Evolutionary conservation across 2,329 filamentous ascomycete species (phyloP).

Genomic region (Botrytis elliptica): DNA sequence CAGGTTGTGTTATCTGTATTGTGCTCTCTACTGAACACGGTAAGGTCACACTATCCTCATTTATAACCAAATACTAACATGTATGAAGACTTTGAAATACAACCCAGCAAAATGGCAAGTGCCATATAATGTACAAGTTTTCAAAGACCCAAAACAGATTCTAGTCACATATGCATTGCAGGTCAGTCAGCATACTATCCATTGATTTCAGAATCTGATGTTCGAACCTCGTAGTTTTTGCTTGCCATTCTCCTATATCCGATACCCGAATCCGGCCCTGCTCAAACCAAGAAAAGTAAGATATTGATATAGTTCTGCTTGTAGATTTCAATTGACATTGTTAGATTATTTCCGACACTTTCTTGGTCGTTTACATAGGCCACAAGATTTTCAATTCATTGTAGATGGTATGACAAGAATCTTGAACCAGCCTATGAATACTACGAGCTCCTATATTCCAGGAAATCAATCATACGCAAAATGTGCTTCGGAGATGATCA

Average conservation of each 20-base stretch:
- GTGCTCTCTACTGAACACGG: slow-evolving; percentile 92
- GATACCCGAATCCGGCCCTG: slow-evolving; percentile 71
- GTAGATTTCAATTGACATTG: slow-evolving; percentile 20
- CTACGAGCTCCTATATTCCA: slow-evolving; percentile 83
- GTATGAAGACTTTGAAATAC: slow-evolving; percentile 80
- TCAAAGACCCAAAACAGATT: slow-evolving; percentile 85
- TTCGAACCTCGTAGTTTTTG: slow-evolving; percentile 59
- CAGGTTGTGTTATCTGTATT: slow-evolving; percentile 86
- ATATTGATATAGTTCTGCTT: neutral
- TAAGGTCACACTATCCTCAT: slow-evolving; percentile 45
- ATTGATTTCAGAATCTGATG: neutral
- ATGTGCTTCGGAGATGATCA: slow-evolving; percentile 92
- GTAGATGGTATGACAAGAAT: slow-evolving; percentile 93
- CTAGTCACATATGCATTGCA: slow-evolving; percentile 86
- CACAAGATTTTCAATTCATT: slow-evolving; percentile 96
- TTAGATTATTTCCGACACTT: slow-evolving; percentile 84
- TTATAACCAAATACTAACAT: slow-evolving; percentile 16
- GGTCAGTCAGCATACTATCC: slow-evolving; percentile 24
- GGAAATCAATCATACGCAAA: slow-evolving; percentile 75
- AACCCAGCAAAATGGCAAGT: slow-evolving; percentile 93
- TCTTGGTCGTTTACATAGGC: slow-evolving; percentile 73
- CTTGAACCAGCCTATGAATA: slow-evolving; percentile 87
- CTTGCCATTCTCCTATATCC: slow-evolving; percentile 82
- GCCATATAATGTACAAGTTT: slow-evolving; percentile 88
- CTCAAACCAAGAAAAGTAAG: slow-evolving; percentile 64